These are phyloP conservation scores for Physcia stellaris DNA, from an alignment of 495 filamentous ascomycete genomes.

Conservation along the genomic window DNA sequence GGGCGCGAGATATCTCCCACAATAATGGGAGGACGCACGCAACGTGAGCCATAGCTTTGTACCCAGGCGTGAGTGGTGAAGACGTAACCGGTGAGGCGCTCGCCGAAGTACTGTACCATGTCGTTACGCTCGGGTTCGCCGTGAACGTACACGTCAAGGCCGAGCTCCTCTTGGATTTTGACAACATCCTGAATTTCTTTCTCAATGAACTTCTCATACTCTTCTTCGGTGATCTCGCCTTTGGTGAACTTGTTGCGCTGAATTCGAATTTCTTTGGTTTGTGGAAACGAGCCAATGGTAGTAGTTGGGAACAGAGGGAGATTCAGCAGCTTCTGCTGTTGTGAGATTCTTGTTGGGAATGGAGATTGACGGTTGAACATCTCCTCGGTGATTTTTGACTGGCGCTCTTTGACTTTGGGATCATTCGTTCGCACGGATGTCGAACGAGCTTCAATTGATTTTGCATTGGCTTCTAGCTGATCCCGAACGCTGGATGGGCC, in stretches of 20 bases:
- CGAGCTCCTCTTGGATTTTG: constrained; percentile 95
- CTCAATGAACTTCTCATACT: constrained; percentile 98
- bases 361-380: constrained; percentile 85
- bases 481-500: constrained; percentile 73
- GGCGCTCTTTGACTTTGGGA: constrained; percentile 87
- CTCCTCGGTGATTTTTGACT: constrained; percentile 65
- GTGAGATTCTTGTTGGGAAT: constrained; percentile 68
- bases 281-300: constrained; percentile 97
- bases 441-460: constrained; percentile 74
- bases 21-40: constrained; percentile 93
- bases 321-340: constrained; percentile 76
- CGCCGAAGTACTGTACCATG: constrained; percentile 99
- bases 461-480: constrained; percentile 87
- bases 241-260: constrained; percentile 96
- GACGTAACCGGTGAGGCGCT: constrained; percentile 89
- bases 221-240: constrained; percentile 75
- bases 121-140: constrained; percentile 99
- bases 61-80: constrained; percentile 99
- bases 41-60: constrained; percentile 94
- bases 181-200: constrained; percentile 89
- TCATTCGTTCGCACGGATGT: constrained; percentile 92
- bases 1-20: constrained; percentile 97
- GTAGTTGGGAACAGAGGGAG: constrained; percentile 97
- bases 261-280: constrained; percentile 95
- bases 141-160: constrained; percentile 91